phyloP scores from a whole-genome alignment of 2,329 filamentous ascomycete species.

The Eutypa lata region DNA sequence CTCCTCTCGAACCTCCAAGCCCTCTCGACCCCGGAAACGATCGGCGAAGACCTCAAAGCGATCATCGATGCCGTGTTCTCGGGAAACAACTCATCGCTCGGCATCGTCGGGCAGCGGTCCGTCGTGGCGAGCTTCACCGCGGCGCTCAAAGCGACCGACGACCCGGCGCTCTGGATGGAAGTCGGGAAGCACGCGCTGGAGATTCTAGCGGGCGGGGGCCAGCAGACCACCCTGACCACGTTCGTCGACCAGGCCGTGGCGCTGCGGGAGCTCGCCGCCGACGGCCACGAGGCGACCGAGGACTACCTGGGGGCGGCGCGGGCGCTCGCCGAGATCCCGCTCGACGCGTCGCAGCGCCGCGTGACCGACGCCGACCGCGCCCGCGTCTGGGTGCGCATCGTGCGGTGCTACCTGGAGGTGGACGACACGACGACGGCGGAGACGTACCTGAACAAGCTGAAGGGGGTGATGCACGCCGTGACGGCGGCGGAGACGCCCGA shows the following conservation, averaged over 20 bases:
- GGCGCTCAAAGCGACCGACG: slow-evolving; percentile 58
- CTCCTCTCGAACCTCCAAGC: slow-evolving; percentile 42
- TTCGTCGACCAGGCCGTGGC: slow-evolving; percentile 83
- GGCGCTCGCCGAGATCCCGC: slow-evolving; percentile 75
- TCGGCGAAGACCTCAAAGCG: slow-evolving; percentile 58
- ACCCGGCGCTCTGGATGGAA: slow-evolving; percentile 67
- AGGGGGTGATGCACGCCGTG: slow-evolving; percentile 82
- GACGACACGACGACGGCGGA: slow-evolving; percentile 86
- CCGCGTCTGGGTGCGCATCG: slow-evolving; percentile 86
- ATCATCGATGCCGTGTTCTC: slow-evolving; percentile 66
- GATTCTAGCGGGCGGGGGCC: slow-evolving; percentile 47
- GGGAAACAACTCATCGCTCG: slow-evolving; percentile 52
- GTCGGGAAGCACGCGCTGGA: slow-evolving; percentile 72
- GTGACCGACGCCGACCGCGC: slow-evolving; percentile 81
- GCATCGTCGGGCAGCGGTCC: slow-evolving; percentile 71
- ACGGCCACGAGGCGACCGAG: slow-evolving; percentile 78
- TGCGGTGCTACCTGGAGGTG: slow-evolving; percentile 89
- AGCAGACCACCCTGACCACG: too few species aligned
- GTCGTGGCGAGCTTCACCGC: slow-evolving; percentile 66
- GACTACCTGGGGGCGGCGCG: slow-evolving; percentile 78
- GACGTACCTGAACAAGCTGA: slow-evolving; percentile 88
- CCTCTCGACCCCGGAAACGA: slow-evolving; percentile 36
- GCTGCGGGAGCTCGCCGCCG: slow-evolving; percentile 76
- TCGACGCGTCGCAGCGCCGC: slow-evolving; percentile 84
- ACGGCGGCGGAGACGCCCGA: slow-evolving; percentile 51